Evolutionary conservation across 768 basidiomycete species (phyloP), one percentile per base, ranked within the genome.

Genomic region (Mycena amicta): DNA sequence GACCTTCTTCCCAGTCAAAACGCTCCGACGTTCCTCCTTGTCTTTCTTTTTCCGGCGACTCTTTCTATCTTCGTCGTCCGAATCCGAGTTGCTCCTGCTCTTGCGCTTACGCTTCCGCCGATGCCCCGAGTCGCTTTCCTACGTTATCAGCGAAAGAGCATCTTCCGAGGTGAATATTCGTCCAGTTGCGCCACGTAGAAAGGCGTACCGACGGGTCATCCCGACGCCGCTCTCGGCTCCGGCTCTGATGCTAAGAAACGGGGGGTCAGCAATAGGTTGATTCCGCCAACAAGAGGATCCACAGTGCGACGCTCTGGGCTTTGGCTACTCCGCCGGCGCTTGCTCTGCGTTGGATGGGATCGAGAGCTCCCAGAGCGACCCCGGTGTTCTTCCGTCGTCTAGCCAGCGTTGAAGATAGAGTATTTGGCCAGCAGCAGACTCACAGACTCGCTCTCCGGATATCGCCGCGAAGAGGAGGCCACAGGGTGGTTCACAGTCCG

Each of bases 1-100:
- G 25, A 82, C 84, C 82, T 84, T 86, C 66, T 86, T 86, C 0
- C 85, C 85, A 3, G 85, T 87, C 59, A 87, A 62, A 27, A 84
- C 72, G 62, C 85, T 87, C 22, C 84, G 73, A 45, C 77, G 72
- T 56, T 83, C 83, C 16, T 80, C 79, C 57, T 74, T 73, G 37
- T 75, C 74, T 50, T 70, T 77, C 27, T 73, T 71, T 56, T 71
- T 74, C 62, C 73, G 73, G 18, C 76, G 74, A 61, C 67, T 77
- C 66, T 67, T 75, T 43, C 62, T 55, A 28, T 60, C 59, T 22
- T 64, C 62, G 2, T 60, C 55, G n/a, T 56, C 55, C 20, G 6
- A 31, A 27, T 50, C 29, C 37, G 40, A 45, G 16, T 55, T 23
- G 30, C 46, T 30, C 22, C 58, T 43, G 28, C 53, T 59, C 37